Evolutionary conservation across 2,329 filamentous ascomycete genomes (phyloP).

Genomic region (Botryosphaeria dothidea): DNA sequence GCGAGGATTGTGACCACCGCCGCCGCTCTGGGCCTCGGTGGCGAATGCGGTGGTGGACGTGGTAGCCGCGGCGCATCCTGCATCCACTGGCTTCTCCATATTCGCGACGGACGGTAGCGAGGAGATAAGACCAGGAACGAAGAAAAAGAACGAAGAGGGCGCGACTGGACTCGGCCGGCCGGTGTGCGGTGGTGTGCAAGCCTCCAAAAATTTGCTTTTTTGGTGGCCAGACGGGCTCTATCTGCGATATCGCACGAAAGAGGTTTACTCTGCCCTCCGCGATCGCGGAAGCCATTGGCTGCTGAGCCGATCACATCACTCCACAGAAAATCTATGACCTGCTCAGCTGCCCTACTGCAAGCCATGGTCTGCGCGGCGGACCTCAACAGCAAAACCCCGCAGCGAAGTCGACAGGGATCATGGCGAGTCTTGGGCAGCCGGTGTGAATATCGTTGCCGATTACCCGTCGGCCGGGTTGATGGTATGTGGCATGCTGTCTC

Average conservation of each 20-base stretch:
- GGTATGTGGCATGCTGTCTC: neutral
- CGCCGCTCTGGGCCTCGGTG: neutral
- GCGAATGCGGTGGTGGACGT: neutral
- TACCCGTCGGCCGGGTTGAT: neutral
- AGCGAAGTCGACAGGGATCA: neutral
- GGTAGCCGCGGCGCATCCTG: neutral
- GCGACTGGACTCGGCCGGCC: no score
- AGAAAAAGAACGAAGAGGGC: no score
- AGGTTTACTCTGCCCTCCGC: neutral
- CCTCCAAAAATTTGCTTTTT: neutral
- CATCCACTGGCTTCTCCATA: neutral
- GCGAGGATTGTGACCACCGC: neutral
- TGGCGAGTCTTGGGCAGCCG: neutral
- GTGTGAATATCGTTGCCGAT: neutral
- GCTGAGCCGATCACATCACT: neutral
- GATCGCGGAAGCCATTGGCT: neutral
- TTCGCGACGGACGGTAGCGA: neutral
- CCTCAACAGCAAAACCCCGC: neutral
- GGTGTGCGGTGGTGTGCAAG: no score
- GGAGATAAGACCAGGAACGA: no score
- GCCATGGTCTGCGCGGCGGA: neutral
- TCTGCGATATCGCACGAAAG: neutral
- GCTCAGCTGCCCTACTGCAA: conserved; percentile 14
- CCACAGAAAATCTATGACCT: no score
- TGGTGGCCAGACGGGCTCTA: neutral